Evolutionary conservation across 108 stramenopile genomes (phyloP).

Genomic region (Tribonema minus): DNA sequence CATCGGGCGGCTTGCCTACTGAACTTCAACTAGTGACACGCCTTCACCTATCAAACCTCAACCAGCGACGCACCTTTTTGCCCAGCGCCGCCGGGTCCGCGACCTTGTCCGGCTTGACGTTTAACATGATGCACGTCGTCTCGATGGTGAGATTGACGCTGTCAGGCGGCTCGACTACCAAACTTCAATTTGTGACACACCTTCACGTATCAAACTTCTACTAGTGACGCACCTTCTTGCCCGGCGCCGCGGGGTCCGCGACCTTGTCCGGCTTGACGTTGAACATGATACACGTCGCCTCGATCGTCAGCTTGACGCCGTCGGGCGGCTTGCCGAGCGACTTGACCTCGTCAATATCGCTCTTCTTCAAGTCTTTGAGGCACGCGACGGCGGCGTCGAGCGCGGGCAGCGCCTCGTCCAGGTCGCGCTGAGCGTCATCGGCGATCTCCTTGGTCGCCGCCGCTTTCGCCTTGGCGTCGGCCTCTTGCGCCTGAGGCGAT

Average conservation of each 20-base stretch:
- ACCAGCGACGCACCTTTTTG: constrained; percentile 48
- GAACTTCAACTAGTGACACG: too few species aligned
- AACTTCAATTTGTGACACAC: too few species aligned
- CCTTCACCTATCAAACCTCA: too few species aligned
- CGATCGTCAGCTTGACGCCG: constrained; percentile 55
- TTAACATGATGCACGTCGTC: constrained; percentile 57
- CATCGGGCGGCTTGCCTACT: constrained; percentile 47
- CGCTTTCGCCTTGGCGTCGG: constrained; percentile 51
- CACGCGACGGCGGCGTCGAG: constrained; percentile 54
- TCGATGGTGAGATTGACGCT: constrained; percentile 55
- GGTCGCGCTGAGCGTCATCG: constrained; percentile 53
- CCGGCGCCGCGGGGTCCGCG: constrained; percentile 50
- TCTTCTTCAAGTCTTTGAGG: constrained; percentile 54
- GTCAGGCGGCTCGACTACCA: constrained; percentile 45
- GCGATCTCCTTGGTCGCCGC: constrained; percentile 55
- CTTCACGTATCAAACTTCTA: too few species aligned
- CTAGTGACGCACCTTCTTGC: constrained; percentile 49
- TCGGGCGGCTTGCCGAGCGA: constrained; percentile 48
- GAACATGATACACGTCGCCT: constrained; percentile 57
- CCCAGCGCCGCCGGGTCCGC: constrained; percentile 53
- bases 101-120: constrained; percentile 54
- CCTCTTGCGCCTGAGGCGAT: constrained; percentile 37
- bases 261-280: constrained; percentile 55
- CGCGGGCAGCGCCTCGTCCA: constrained; percentile 54
- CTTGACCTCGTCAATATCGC: constrained; percentile 55